Percentiles rank a stretch among this genome's conserved stretches.
Conservation (phyloP, 2,329 filamentous ascomycete genomes). For the Penicillium sp. region DNA sequence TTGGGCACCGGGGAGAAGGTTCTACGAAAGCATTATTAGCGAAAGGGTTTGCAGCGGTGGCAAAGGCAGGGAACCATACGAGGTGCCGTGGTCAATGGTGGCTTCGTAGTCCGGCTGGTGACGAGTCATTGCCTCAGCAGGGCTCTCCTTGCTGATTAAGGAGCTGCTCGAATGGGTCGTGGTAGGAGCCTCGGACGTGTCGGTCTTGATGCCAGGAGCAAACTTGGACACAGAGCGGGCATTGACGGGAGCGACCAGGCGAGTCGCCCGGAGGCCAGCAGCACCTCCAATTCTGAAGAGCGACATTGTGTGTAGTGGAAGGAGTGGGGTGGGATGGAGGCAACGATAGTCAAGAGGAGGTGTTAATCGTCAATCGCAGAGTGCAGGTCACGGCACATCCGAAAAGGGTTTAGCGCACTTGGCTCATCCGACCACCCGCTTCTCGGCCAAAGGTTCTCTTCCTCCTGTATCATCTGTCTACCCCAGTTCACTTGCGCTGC, state of each 20-base stretch:
- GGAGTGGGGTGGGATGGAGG: constrained; percentile 18
- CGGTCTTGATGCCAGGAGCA: constrained; percentile 48
- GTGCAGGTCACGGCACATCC: constrained; percentile 30
- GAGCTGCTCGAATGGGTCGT: constrained; percentile 37
- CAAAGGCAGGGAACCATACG: constrained; percentile 54
- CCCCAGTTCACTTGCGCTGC: constrained; percentile 29
- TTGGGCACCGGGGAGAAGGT: constrained; percentile 88
- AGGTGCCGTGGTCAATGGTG: constrained; percentile 80
- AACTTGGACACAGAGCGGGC: constrained; percentile 37
- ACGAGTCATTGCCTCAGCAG: constrained; percentile 49
- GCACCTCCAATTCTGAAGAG: constrained; percentile 54
- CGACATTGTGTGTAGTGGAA: constrained; percentile 52
- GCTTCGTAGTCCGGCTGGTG: constrained; percentile 79
- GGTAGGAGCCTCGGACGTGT: constrained; percentile 42
- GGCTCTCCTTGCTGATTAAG: constrained; percentile 49
- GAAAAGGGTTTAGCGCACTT: constrained; percentile 34
- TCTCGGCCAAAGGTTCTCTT: constrained; percentile 33
- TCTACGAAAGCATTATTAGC: constrained; percentile 47
- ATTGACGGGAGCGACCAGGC: constrained; percentile 31
- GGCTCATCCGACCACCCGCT: constrained; percentile 37
- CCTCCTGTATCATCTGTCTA: constrained; percentile 31
- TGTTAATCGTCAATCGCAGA: constrained; percentile 22
- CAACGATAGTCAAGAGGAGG: constrained; percentile 32
- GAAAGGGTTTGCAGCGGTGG: constrained; percentile 5
- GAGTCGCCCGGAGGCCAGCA: constrained; percentile 31